Evolutionary conservation across 768 basidiomycete species (phyloP).

Genomic region (Pleurotus cornucopiae): DNA sequence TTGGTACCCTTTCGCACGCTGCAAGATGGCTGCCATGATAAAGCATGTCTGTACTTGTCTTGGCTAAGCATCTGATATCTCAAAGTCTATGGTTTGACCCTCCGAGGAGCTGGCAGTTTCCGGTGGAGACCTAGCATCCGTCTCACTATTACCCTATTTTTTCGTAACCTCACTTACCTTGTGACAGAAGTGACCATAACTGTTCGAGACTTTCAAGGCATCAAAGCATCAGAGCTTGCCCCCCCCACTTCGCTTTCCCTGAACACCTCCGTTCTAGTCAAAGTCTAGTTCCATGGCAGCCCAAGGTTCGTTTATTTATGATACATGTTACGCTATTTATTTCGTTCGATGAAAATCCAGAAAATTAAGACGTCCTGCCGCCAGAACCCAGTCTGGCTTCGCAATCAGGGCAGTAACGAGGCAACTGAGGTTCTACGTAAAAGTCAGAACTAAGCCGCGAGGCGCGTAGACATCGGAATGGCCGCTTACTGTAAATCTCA

Average conservation of each 20-base stretch:
- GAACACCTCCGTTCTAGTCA: too few species aligned
- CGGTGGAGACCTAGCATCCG: not conserved
- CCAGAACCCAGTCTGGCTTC: not conserved
- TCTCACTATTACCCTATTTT: conserved; percentile 1
- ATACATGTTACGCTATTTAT: too few species aligned
- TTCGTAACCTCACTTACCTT: too few species aligned
- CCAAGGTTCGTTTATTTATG: not conserved
- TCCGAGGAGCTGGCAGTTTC: conserved; percentile 6
- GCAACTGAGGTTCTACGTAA: not conserved
- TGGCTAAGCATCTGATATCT: conserved; percentile 5
- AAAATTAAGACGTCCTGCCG: not conserved
- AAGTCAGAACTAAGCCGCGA: too few species aligned
- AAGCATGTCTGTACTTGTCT: not conserved
- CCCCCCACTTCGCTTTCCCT: too few species aligned
- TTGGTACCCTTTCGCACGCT: not conserved
- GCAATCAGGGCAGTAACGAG: conserved; percentile 2
- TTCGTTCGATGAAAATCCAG: too few species aligned
- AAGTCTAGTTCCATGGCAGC: too few species aligned
- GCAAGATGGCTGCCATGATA: conserved; percentile 6
- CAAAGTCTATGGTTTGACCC: not conserved
- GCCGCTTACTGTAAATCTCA: conserved; percentile 57
- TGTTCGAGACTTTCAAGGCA: too few species aligned
- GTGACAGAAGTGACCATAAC: too few species aligned
- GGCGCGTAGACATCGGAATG: not conserved
- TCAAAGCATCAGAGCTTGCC: too few species aligned